Base-by-base conservation (phyloP, 306 rosid genomes). In the Prosopis cineraria region DNA sequence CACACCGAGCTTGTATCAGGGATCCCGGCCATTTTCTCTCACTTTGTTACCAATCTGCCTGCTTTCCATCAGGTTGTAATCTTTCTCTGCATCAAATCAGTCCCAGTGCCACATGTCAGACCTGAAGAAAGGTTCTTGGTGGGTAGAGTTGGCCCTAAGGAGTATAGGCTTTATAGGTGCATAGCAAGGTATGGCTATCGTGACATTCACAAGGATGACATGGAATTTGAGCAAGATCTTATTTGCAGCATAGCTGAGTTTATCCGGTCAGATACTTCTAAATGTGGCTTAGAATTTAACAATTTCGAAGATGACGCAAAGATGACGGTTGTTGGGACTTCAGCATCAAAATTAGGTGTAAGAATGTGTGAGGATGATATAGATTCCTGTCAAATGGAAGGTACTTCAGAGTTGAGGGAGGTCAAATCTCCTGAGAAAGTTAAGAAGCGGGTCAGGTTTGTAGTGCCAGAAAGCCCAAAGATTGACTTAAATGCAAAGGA, bases 91-190 rank as follows among this genome's bases (percentile, higher is more conserved):
- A 19, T 96, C 84, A 96, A 96, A 84, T 96, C 99, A 6, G 98
- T 96, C 60, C 94, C 97, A 0, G 99, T 93, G 72, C 99, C 99
- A 59, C 99, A 96, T 43, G 99, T 93, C 6, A 85, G 88, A 73
- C 97, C 99, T 4, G 81, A 83, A 36, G 99, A 96, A 80, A 87
- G 99, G 85, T 96, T 96, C 88, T 67, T 96, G 80, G 99, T 96
- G 19, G 99, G 99, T 27, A 77, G 99, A 83, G 90, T 96, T n/a
- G 99, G 99, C 73, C 98, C 99, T 53, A 96, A 84, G 86, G 99
- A 90, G 73, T 96, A 87, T 59, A 85, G 96, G 40, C 86, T 96
- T 1, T 96, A 96, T 80, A 77, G 98, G 85, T 91, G 99, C 89
- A 93, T 96, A 82, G 98, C 98, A 12, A 86, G 99, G 47, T 96